Evolutionary conservation across 2,329 filamentous ascomycete genomes (phyloP).

Genomic region (Claviceps digitariae): DNA sequence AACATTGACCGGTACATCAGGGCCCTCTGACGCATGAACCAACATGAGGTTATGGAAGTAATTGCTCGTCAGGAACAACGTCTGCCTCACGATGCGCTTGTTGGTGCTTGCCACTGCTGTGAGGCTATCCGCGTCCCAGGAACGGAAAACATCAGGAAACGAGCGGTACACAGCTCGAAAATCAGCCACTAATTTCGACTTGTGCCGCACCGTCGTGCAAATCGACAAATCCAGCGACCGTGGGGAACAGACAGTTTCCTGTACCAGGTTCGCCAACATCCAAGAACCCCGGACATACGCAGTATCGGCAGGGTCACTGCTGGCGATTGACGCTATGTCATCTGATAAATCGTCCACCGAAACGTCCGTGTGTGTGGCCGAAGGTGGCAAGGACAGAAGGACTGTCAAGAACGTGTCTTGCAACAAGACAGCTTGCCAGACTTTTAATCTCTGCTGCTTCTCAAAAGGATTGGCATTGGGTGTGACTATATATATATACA

Average conservation of each 20-base stretch:
- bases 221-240: slow-evolving; percentile 62
- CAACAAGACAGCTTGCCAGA: slow-evolving; percentile 70
- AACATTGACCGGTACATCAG: slow-evolving; percentile 50
- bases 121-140: slow-evolving; percentile 49
- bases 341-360: slow-evolving; percentile 60
- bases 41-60: slow-evolving; percentile 76
- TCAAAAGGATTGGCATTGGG: slow-evolving; percentile 55
- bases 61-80: slow-evolving; percentile 66
- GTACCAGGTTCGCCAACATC: slow-evolving; percentile 66
- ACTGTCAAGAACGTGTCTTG: slow-evolving; percentile 76
- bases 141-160: slow-evolving; percentile 58
- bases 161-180: slow-evolving; percentile 61
- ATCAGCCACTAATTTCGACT: slow-evolving; percentile 53
- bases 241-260: slow-evolving; percentile 62
- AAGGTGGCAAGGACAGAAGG: slow-evolving; percentile 62
- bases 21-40: slow-evolving; percentile 57
- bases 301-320: slow-evolving; percentile 50
- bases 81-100: slow-evolving; percentile 58
- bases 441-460: slow-evolving; percentile 64
- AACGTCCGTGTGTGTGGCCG: slow-evolving; percentile 67
- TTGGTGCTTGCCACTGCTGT: slow-evolving; percentile 42
- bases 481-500: slow-evolving; percentile 34
- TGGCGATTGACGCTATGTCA: slow-evolving; percentile 42
- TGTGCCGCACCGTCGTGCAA: slow-evolving; percentile 53
- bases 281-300: slow-evolving; percentile 65